Percentiles rank a stretch among this genome's conserved stretches.
These are phyloP conservation scores for Dillenia suffruticosa DNA, from an alignment of 164 flowering plant genomes.

Conservation along the genomic window DNA sequence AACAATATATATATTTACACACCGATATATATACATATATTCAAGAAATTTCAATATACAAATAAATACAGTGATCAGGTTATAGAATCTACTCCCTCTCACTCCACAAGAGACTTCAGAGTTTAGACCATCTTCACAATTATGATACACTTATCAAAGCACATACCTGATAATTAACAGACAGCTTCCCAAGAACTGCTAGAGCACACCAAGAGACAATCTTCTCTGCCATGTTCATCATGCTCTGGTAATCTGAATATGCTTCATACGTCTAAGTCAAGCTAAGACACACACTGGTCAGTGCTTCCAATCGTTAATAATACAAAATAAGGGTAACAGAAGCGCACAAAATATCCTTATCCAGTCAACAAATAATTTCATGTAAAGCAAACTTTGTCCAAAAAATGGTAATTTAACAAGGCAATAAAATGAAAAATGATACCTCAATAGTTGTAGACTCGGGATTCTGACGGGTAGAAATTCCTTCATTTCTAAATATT, in stretches of 20 bases:
- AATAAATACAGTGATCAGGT: no score
- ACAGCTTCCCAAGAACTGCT: slow-evolving; percentile 82
- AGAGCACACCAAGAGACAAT: slow-evolving; percentile 80
- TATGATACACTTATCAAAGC: no score
- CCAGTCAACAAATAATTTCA: background rate
- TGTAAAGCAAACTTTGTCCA: slow-evolving; percentile 1
- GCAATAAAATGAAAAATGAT: slow-evolving; percentile 8
- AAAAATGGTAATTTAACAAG: background rate
- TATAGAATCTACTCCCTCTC: no score
- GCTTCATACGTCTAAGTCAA: slow-evolving; percentile 91
- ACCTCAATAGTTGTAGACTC: slow-evolving; percentile 99
- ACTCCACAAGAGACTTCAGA: no score
- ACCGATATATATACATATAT: no score
- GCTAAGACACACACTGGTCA: slow-evolving; percentile 22
- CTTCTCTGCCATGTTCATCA: slow-evolving; percentile 96
- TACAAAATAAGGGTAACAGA: slow-evolving; percentile 2
- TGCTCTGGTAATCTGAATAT: slow-evolving; percentile 89
- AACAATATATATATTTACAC: no score
- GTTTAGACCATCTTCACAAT: no score
- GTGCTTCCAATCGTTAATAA: slow-evolving; percentile 4
- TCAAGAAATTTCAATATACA: no score
- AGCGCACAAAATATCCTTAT: background rate
- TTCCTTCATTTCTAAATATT: slow-evolving; percentile 95
- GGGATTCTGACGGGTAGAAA: slow-evolving; percentile 98
- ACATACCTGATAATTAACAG: slow-evolving; percentile 82